Conservation (phyloP, 148 eudicot genomes). For the Rhododendron griersonianum region DNA sequence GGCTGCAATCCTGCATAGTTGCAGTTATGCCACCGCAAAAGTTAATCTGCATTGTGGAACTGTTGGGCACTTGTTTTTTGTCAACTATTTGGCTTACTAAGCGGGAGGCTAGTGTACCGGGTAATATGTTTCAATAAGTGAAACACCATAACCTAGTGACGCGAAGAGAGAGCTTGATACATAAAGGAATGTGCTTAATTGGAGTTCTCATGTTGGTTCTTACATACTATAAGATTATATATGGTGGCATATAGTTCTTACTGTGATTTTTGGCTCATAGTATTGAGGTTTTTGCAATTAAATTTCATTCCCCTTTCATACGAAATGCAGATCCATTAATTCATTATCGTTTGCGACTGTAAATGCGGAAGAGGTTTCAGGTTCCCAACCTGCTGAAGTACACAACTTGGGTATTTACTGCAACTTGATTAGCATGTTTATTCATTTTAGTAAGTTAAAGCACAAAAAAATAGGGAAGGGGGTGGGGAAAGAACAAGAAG, state of each 20-base stretch:
- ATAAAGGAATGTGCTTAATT: background rate
- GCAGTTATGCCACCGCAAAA: background rate
- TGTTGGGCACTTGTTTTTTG: too few species aligned
- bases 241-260: background rate
- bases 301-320: background rate
- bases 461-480: too few species aligned
- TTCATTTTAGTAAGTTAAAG: background rate
- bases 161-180: background rate
- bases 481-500: background rate
- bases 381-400: conserved; percentile 88
- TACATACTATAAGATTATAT: background rate
- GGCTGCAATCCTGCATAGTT: background rate
- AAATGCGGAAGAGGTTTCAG: conserved; percentile 72
- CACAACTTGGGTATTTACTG: conserved; percentile 61
- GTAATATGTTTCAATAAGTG: background rate
- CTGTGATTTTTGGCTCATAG: background rate
- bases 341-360: conserved; percentile 73
- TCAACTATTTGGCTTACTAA: background rate
- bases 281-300: background rate
- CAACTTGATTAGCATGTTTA: conserved; percentile 3
- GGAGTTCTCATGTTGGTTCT: background rate
- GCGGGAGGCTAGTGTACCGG: background rate
- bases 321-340: conserved; percentile 52
- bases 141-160: background rate
- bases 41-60: background rate